These are phyloP conservation scores for Trypethelium eluteriae DNA, from an alignment of 495 filamentous ascomycete species.

Conservation along the genomic window DNA sequence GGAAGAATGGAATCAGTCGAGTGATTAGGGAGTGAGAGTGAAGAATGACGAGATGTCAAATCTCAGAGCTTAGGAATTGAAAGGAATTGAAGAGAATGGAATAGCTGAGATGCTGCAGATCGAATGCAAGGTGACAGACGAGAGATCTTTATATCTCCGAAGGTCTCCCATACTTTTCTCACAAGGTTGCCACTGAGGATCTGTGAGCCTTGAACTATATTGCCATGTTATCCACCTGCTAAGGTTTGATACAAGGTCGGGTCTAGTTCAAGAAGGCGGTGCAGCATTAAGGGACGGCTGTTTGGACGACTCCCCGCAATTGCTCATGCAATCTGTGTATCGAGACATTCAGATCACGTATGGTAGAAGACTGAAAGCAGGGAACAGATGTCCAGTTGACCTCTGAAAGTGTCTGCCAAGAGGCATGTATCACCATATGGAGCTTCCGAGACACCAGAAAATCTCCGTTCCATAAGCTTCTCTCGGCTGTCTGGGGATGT, in stretches of 20 bases:
- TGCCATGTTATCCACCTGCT: background rate
- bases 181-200: too few species aligned
- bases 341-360: too few species aligned
- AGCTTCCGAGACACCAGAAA: background rate
- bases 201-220: background rate
- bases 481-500: background rate
- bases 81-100: background rate
- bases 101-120: background rate
- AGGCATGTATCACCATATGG: too few species aligned
- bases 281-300: background rate
- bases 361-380: too few species aligned
- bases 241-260: background rate
- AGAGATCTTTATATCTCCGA: background rate
- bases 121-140: background rate
- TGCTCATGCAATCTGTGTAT: background rate
- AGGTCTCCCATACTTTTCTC: too few species aligned
- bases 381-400: too few species aligned
- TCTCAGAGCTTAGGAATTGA: background rate
- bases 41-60: background rate
- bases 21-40: background rate
- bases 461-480: background rate
- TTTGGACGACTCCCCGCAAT: background rate
- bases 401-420: too few species aligned
- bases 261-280: background rate
- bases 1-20: background rate